Conservation (phyloP, 306 rosid genomes). For the Casuarina equisetifolia region DNA sequence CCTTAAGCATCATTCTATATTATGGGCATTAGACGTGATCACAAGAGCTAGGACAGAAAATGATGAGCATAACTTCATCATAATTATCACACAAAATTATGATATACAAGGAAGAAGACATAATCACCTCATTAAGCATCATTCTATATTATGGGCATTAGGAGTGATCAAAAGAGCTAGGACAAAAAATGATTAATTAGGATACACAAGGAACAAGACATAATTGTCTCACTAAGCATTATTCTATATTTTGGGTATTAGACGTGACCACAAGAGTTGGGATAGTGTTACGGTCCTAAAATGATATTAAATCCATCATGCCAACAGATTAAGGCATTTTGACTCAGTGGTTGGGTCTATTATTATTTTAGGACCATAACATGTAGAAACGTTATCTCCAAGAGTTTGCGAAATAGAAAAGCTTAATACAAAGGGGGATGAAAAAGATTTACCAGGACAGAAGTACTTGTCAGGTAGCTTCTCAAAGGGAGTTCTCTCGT, state of each 20-base stretch:
- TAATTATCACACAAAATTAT: background rate
- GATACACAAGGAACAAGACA: background rate
- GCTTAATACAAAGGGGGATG: background rate
- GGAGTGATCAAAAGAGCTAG: background rate
- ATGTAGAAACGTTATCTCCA: background rate
- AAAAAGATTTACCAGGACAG: conserved; percentile 65
- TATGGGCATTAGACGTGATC: background rate
- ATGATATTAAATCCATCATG: too few species aligned
- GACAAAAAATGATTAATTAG: background rate
- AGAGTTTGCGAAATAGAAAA: background rate
- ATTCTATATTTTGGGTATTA: background rate
- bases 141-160: background rate
- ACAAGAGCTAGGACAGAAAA: background rate
- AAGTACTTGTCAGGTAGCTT: conserved; percentile 76
- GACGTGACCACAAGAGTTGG: background rate
- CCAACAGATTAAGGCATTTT: too few species aligned
- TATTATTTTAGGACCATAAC: too few species aligned
- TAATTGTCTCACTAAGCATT: background rate
- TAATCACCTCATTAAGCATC: background rate
- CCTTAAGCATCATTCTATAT: background rate
- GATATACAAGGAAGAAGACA: background rate
- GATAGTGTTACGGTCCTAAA: too few species aligned
- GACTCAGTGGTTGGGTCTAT: too few species aligned
- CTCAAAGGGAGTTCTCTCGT: conserved; percentile 77
- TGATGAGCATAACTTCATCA: background rate